Conservation (phyloP, 1,139 yeast genomes). For the Yamadazyma kanchanaburiensis region DNA sequence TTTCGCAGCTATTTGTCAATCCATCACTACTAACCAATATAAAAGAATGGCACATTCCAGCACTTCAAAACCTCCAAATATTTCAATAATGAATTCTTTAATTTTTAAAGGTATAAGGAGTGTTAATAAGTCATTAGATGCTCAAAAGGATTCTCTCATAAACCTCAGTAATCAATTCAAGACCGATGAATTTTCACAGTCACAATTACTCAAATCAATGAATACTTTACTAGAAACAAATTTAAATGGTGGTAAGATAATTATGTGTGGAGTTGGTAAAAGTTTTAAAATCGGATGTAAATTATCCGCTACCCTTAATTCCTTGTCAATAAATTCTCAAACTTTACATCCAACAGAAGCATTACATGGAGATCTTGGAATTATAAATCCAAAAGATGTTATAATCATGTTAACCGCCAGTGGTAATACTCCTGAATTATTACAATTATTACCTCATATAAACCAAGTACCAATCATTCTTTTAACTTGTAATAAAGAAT, state of each 20-base stretch:
- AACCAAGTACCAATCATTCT: slow-evolving; percentile 57
- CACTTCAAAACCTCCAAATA: too few relatives aligned
- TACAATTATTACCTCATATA: slow-evolving; percentile 57
- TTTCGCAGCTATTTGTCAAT: too few relatives aligned
- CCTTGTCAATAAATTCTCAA: slow-evolving; percentile 68
- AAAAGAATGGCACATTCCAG: too few relatives aligned
- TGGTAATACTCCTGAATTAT: slow-evolving; percentile 79
- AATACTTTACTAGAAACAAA: slow-evolving; percentile 49
- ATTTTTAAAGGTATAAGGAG: slow-evolving; percentile 8
- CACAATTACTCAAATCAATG: slow-evolving; percentile 49
- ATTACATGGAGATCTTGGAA: slow-evolving; percentile 85
- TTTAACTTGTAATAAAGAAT: slow-evolving; percentile 58
- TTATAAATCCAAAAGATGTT: slow-evolving; percentile 59
- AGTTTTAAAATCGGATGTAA: slow-evolving; percentile 76
- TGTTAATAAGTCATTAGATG: slow-evolving; percentile 20
- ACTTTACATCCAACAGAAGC: slow-evolving; percentile 84
- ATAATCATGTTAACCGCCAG: slow-evolving; percentile 71
- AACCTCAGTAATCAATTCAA: slow-evolving; percentile 28
- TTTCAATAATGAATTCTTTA: too few relatives aligned
- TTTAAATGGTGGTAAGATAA: slow-evolving; percentile 58
- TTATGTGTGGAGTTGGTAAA: slow-evolving; percentile 82
- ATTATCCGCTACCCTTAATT: slow-evolving; percentile 77
- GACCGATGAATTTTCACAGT: slow-evolving; percentile 39
- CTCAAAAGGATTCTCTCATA: slow-evolving; percentile 34
- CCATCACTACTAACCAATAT: too few relatives aligned